A percentile compares a stretch with the other conserved stretches of the same genome.
These are phyloP conservation scores for Gamarada debralockiae DNA, from an alignment of 495 filamentous ascomycete species.

Conservation along the genomic window DNA sequence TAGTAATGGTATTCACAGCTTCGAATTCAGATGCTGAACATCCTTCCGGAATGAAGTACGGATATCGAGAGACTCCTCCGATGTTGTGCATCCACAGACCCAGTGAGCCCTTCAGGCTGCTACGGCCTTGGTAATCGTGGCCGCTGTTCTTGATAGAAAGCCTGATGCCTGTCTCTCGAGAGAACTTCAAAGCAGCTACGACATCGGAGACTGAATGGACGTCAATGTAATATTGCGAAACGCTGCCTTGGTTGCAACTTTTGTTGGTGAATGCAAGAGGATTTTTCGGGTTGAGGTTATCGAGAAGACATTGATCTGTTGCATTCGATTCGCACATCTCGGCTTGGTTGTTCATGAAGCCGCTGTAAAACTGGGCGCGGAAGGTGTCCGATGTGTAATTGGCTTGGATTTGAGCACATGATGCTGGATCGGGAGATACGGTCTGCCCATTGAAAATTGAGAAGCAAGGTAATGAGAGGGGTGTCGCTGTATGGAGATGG, in stretches of 20 bases:
- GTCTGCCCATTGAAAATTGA: constrained; percentile 30
- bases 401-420: constrained; percentile 28
- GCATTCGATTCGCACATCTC: constrained; percentile 36
- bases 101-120: constrained; percentile 19
- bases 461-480: constrained; percentile 31
- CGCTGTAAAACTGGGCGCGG: constrained; percentile 28
- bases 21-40: not conserved
- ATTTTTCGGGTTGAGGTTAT: constrained; percentile 26
- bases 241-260: constrained; percentile 29
- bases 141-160: constrained; percentile 34
- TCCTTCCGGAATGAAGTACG: constrained; percentile 17
- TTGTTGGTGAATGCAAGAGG: constrained; percentile 35
- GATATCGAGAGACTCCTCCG: constrained; percentile 9
- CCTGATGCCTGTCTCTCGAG: constrained; percentile 22
- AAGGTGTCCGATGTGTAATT: constrained; percentile 30
- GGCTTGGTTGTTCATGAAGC: constrained; percentile 36
- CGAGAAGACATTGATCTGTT: constrained; percentile 34
- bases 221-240: constrained; percentile 27
- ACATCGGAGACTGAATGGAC: constrained; percentile 25
- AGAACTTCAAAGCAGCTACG: constrained; percentile 28
- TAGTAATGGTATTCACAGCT: constrained; percentile 17
- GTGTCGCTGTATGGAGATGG: constrained; percentile 17
- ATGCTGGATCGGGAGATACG: constrained; percentile 21
- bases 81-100: constrained; percentile 29
- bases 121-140: constrained; percentile 27